phyloP scores from a whole-genome alignment of 164 flowering plant genomes.

The Liriodendron chinense region DNA sequence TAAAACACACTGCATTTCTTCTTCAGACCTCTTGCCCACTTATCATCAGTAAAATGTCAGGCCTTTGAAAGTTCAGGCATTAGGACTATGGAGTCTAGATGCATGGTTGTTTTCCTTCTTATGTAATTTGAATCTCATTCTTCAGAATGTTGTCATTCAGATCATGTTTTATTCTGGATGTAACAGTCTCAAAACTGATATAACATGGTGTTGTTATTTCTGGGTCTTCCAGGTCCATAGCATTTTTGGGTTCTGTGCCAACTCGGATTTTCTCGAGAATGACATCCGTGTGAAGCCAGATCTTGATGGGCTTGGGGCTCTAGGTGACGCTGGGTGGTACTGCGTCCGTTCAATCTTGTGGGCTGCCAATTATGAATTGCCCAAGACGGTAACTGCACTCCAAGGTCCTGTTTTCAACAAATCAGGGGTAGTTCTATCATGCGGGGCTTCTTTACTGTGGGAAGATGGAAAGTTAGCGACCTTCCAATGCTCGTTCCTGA shows the following conservation, averaged over 20 bases:
- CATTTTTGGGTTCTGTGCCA: conserved; percentile 14
- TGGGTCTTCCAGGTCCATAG: conserved; percentile 28
- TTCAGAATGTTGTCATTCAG: no score
- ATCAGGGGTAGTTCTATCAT: conserved; percentile 33
- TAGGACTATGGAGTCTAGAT: no score
- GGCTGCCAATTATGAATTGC: conserved; percentile 38
- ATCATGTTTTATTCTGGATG: no score
- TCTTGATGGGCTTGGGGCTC: conserved; percentile 39
- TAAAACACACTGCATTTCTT: no score
- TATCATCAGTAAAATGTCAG: no score
- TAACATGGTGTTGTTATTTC: not conserved
- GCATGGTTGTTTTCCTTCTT: no score
- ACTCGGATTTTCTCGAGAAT: conserved; percentile 26
- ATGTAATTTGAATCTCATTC: not conserved
- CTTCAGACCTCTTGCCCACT: no score
- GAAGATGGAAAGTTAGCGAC: conserved; percentile 41
- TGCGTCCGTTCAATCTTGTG: conserved; percentile 41
- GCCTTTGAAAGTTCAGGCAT: no score
- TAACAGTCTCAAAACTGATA: no score
- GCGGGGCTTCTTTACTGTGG: conserved; percentile 34
- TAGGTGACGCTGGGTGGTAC: conserved; percentile 50
- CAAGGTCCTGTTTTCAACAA: conserved; percentile 23
- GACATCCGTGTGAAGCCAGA: conserved; percentile 42
- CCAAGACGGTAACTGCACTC: conserved; percentile 34
- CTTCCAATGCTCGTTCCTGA: conserved; percentile 34